Conservation (phyloP, 306 rosid species). For the Adenanthera pavonina region DNA sequence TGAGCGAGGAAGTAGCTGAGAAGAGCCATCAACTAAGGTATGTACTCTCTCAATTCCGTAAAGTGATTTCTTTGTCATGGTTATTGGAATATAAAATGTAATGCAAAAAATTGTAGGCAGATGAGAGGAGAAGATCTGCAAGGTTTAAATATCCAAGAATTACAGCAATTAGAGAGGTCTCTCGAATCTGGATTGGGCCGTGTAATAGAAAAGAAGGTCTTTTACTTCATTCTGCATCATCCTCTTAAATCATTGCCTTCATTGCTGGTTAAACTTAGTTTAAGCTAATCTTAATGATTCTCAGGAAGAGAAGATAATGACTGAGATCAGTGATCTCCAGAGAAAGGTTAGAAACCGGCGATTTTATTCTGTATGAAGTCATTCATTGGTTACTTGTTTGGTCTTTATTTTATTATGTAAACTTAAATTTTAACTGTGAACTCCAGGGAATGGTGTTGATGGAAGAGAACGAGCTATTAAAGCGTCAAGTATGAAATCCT, state of each 20-base stretch:
- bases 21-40: slow-evolving; percentile 79
- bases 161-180: slow-evolving; percentile 75
- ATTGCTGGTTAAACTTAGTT: not conserved
- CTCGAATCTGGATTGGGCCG: slow-evolving; percentile 82
- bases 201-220: slow-evolving; percentile 75
- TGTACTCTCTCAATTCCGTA: not conserved
- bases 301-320: slow-evolving; percentile 82
- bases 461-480: slow-evolving; percentile 81
- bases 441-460: slow-evolving; percentile 67
- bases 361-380: not conserved
- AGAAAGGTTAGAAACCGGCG: slow-evolving; percentile 64
- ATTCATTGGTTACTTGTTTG: not conserved
- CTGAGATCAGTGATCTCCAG: slow-evolving; percentile 74
- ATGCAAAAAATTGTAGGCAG: slow-evolving; percentile 54
- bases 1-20: slow-evolving; percentile 80
- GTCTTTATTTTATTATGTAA: not conserved
- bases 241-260: not conserved
- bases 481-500: slow-evolving; percentile 54
- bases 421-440: slow-evolving; percentile 2
- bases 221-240: not conserved
- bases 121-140: slow-evolving; percentile 97
- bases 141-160: slow-evolving; percentile 68
- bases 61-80: not conserved
- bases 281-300: slow-evolving; percentile 12
- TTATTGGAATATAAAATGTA: slow-evolving; percentile 7